phyloP scores from a whole-genome alignment of 352 stramenopile species.

The Phytopythium sindhum region DNA sequence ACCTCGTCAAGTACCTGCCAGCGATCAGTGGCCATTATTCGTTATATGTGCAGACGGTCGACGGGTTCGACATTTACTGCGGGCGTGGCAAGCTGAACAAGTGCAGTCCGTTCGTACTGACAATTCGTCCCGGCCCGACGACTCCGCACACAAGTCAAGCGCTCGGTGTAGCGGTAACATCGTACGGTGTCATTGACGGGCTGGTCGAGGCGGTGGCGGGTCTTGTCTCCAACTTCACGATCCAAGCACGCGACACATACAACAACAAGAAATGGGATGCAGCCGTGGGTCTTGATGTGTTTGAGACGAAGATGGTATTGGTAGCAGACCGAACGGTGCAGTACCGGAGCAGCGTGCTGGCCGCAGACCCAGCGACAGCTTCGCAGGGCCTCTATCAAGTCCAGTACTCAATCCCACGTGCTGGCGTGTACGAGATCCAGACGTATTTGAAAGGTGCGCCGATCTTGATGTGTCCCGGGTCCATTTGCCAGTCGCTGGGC shows the following conservation, averaged over 20 bases:
- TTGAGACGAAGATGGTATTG: conserved; percentile 87
- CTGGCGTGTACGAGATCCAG: conserved; percentile 85
- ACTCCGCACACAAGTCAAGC: conserved; percentile 88
- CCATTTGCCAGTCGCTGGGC: conserved; percentile 41
- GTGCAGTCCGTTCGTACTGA: conserved; percentile 93
- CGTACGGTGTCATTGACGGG: conserved; percentile 76
- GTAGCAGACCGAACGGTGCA: conserved; percentile 46
- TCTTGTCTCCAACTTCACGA: conserved; percentile 91
- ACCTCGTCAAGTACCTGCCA: conserved; percentile 87
- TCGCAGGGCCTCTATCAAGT: conserved; percentile 87
- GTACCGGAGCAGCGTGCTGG: conserved; percentile 79
- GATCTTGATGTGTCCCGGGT: conserved; percentile 89
- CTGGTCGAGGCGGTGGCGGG: conserved; percentile 91
- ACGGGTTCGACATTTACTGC: conserved; percentile 95
- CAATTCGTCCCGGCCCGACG: conserved; percentile 84
- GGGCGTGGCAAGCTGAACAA: conserved; percentile 87
- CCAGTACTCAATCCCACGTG: conserved; percentile 91
- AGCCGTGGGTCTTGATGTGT: conserved; percentile 45
- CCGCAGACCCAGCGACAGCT: conserved; percentile 18
- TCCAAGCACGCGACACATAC: conserved; percentile 95
- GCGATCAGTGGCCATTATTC: conserved; percentile 84
- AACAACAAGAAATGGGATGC: conserved; percentile 67
- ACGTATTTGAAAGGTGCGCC: conserved; percentile 77
- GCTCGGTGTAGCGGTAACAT: conserved; percentile 52
- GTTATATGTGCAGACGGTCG: conserved; percentile 89